Evolutionary conservation across 768 basidiomycete species (phyloP).

Genomic region (Pleurotus pulmonarius): DNA sequence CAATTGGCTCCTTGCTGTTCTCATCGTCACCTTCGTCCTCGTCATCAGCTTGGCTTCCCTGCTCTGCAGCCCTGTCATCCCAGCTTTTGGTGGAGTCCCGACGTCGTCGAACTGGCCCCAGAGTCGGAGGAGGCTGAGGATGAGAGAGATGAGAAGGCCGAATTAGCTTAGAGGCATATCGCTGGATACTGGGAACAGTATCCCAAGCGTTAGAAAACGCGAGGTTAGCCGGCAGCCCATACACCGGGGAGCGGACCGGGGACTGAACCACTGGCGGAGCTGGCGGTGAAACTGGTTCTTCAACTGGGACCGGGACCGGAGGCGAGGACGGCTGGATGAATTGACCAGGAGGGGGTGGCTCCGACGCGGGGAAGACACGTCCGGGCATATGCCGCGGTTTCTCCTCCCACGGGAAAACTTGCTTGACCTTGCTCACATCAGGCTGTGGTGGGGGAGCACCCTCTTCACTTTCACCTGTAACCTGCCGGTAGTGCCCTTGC

Average conservation of each 20-base stretch:
- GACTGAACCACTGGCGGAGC: conserved; percentile 18
- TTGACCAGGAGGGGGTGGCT: conserved; percentile 47
- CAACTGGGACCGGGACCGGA: conserved; percentile 29
- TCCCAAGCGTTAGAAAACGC: conserved; percentile 87
- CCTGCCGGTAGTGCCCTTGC: conserved; percentile 72
- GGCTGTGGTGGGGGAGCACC: conserved; percentile 48
- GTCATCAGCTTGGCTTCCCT: conserved; percentile 73
- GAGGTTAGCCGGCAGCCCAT: conserved; percentile 54
- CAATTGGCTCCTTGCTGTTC: conserved; percentile 27
- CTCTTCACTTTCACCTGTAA: conserved; percentile 44
- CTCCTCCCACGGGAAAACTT: conserved; percentile 95
- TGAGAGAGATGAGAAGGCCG: conserved; percentile 37
- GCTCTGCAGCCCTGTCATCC: conserved; percentile 53
- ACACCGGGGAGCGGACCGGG: conserved; percentile 35
- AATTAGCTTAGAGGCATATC: conserved; percentile 61
- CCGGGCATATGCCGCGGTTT: conserved; percentile 61
- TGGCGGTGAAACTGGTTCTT: conserved; percentile 22
- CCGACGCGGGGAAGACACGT: conserved; percentile 70
- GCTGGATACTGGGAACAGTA: conserved; percentile 70
- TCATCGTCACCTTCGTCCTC: conserved; percentile 42
- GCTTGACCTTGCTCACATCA: conserved; percentile 67
- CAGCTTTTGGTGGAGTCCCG: conserved; percentile 33
- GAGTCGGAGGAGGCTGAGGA: conserved; percentile 43
- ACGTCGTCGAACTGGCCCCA: conserved; percentile 41
- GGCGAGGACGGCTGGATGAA: conserved; percentile 36